Evolutionary conservation across 1,139 yeast species (phyloP).

Genomic region (Yarrowia galli): DNA sequence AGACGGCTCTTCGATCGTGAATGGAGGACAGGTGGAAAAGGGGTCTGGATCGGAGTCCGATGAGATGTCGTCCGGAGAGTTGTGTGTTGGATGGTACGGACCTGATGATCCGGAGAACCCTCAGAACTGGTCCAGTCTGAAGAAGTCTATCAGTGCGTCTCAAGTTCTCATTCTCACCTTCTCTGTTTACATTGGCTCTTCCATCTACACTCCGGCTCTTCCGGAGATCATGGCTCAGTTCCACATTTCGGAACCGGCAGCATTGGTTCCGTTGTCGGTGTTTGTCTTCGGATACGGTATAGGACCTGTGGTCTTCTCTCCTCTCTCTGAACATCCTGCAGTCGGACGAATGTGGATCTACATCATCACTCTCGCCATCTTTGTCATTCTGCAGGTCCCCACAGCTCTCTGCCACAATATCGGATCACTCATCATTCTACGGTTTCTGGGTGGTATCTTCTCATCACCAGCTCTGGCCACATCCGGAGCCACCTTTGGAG

Average conservation of each 20-base stretch:
- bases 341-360: constrained; percentile 65
- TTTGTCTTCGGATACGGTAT: constrained; percentile 64
- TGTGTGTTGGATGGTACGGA: constrained; percentile 54
- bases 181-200: constrained; percentile 65
- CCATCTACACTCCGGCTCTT: constrained; percentile 65
- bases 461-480: constrained; percentile 86
- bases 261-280: constrained; percentile 60
- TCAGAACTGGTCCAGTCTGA: constrained; percentile 58
- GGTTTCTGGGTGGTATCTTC: constrained; percentile 79
- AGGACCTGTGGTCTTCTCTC: constrained; percentile 63
- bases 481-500: constrained; percentile 84
- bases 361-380: constrained; percentile 57
- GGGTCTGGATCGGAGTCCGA: background rate
- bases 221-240: constrained; percentile 55
- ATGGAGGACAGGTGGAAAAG: background rate
- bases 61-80: too few relatives aligned
- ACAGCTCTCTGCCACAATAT: constrained; percentile 61
- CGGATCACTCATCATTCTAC: constrained; percentile 58
- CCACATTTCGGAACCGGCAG: constrained; percentile 53
- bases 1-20: background rate
- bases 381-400: constrained; percentile 41
- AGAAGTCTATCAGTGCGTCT: constrained; percentile 53
- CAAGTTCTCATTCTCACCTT: constrained; percentile 58
- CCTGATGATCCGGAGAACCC: constrained; percentile 65
- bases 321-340: constrained; percentile 59